Evolutionary conservation across 1,284 basidiomycete species (phyloP), one percentile per base, ranked within the genome.

Genomic region (Polyporus tsugae): DNA sequence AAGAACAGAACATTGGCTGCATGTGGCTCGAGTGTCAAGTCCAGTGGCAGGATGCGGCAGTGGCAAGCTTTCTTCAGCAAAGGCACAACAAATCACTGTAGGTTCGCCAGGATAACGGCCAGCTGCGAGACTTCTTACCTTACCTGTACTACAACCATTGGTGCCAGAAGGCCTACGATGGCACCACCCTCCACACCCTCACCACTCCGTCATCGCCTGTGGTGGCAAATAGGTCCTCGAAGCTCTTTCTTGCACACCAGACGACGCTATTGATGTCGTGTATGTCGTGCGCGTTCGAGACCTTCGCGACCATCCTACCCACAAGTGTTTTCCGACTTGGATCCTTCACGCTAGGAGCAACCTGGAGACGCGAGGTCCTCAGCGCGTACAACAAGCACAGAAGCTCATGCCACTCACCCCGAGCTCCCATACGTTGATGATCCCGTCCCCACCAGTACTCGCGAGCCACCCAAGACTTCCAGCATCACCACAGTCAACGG

Each of bases 201-300:
- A 91, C 84, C 33, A 82, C 77, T 5, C 93, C 92, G 76, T 96
- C 95, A 72, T 97, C 95, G 1, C 92, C 95, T 0, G 91, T 87
- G 6, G 90, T 94, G 0, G 92, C 93, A 4, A 96, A 81, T 3
- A 95, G 67, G 72, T 91, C 83, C 70, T 89, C 85, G 68, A 82
- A 83, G 1, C 89, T 90, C 15, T 79, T 73, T 36, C 89, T 81
- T 2, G 90, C 86, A 79, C 93, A 95, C 94, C 94, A 97, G 1
- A 85, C 82, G 15, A 95, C 85, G 44, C 87, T 84, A 78, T 97
- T 96, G 52, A 95, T 85, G 75, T 97, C 95, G 72, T 87, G 84
- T 0, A 92, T 88, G 5, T 86, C 92, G 73, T 97, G 95, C 0
- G 92, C 87, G 29, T 82, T 82, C 7, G 84, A 78, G 9, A 92